phyloP scores from a whole-genome alignment of 441 rosid species.

The Gossypium aridum region DNA sequence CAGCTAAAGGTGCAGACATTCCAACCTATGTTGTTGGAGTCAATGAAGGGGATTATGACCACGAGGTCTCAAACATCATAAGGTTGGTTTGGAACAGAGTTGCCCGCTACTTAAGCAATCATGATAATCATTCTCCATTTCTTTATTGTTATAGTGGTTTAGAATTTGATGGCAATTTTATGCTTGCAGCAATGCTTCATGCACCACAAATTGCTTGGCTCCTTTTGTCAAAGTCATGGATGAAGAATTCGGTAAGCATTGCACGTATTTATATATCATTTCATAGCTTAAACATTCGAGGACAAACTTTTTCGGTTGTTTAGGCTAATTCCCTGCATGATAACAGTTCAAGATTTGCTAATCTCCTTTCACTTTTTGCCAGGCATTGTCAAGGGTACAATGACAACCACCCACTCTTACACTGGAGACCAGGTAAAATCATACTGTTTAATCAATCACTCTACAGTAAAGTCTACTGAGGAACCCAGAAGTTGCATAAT shows the following conservation, averaged over 20 bases:
- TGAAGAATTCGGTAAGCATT: slow-evolving; percentile 74
- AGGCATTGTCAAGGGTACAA: slow-evolving; percentile 97
- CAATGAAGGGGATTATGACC: slow-evolving; percentile 72
- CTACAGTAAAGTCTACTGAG: neutral
- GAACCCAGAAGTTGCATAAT: neutral
- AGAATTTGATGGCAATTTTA: slow-evolving; percentile 7
- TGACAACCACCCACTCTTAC: slow-evolving; percentile 98
- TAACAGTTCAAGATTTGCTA: neutral
- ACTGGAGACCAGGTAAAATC: slow-evolving; percentile 87
- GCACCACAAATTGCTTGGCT: slow-evolving; percentile 96
- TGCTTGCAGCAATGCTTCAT: slow-evolving; percentile 81
- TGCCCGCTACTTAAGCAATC: neutral
- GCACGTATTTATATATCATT: neutral
- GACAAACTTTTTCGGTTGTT: neutral
- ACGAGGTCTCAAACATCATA: slow-evolving; percentile 71
- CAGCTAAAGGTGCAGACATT: slow-evolving; percentile 97
- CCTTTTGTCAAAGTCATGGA: slow-evolving; percentile 87
- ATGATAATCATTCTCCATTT: neutral
- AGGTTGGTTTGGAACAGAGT: slow-evolving; percentile 36
- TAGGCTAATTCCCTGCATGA: neutral
- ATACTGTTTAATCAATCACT: neutral
- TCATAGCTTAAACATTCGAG: neutral
- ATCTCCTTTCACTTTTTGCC: slow-evolving; percentile 20
- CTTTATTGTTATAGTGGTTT: neutral
- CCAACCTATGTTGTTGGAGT: slow-evolving; percentile 96